Percentiles rank a stretch among this genome's conserved stretches.
These are phyloP conservation scores for Neurospora sp. DNA, from an alignment of 495 filamentous ascomycete genomes.

Conservation along the genomic window DNA sequence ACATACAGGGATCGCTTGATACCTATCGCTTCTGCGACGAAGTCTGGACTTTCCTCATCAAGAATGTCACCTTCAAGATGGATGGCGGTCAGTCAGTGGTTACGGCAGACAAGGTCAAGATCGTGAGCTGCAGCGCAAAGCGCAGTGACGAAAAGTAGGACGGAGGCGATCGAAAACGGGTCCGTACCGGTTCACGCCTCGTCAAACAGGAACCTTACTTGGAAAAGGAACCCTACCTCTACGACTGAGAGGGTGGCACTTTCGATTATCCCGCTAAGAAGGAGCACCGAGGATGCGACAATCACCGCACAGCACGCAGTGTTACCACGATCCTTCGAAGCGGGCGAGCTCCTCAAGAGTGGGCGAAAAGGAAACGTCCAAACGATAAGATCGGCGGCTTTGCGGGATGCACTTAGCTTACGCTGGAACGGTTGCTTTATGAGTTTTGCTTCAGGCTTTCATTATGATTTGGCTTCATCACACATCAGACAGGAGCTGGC, in stretches of 20 bases:
- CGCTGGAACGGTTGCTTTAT: not conserved
- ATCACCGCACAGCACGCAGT: not conserved
- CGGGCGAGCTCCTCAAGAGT: not conserved
- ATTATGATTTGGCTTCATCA: not conserved
- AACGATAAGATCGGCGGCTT: not conserved
- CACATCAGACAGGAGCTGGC: not conserved
- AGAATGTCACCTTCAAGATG: slow-evolving; percentile 96
- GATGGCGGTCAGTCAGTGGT: slow-evolving; percentile 56
- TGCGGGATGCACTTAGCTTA: not conserved
- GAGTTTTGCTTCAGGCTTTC: not conserved
- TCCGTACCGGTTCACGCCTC: not conserved
- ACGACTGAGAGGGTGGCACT: not conserved
- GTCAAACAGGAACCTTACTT: not conserved
- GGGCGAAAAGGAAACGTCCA: not conserved
- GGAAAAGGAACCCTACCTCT: not conserved
- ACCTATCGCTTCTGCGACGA: slow-evolving; percentile 99
- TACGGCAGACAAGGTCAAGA: slow-evolving; percentile 78
- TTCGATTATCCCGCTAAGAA: not conserved
- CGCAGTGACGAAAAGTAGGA: slow-evolving; percentile 56
- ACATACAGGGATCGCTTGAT: slow-evolving; percentile 78
- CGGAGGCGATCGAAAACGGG: not conserved
- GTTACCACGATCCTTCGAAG: not conserved
- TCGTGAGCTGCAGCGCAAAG: slow-evolving; percentile 91
- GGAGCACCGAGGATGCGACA: not conserved
- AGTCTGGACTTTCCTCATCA: slow-evolving; percentile 99